Base-by-base conservation (phyloP, 2,329 filamentous ascomycete genomes). In the Colletotrichum siamense region DNA sequence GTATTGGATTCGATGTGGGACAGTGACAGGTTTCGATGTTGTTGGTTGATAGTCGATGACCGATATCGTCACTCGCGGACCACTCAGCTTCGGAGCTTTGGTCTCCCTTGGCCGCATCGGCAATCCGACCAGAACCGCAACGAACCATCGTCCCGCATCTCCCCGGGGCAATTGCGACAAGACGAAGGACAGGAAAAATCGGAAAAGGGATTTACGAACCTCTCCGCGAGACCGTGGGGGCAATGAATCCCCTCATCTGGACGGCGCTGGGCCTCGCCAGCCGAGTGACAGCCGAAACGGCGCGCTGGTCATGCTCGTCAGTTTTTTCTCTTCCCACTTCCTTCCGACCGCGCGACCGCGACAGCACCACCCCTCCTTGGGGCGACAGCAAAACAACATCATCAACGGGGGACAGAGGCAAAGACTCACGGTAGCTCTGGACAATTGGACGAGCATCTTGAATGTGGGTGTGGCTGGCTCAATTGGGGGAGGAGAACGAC, bases 221-320 rank as follows among this genome's bases (percentile, higher is more conserved):
- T 90, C 90, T 88, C 84, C 91, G 88, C 79, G 90, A 90, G 80
- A 91, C 88, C 69, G 91, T 92, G 78, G 91, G 91, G 82, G 88
- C 90, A 81, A 92, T 91, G 84, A 92, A 92, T 82, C 87, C 87
- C 83, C 91, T 89, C 83, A 86, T 85, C 84, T 89, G 88, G 83
- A 86, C 85, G 80, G 87, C 82, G 81, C 85, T 87, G 70, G 73
- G 68, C 82, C 86, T 85, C 83, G 88, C 87, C 82, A 88, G 82
- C 83, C 89, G 85, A 84, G 87, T 86, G 84, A 88, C 85, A 83
- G 86, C 86, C 84, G 87, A 87, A 82, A 87, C 83, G 86, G 87
- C 87, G 87, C 87, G 87, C 88, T 88, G 36, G 74, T 77, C n/a
- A 24, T 36, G 16, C 16, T 64, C 34, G 67, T 72, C 64, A 75